Evolutionary conservation across 805 yeast genomes (phyloP).

Genomic region (Wickerhamomyces chaumierensis): DNA sequence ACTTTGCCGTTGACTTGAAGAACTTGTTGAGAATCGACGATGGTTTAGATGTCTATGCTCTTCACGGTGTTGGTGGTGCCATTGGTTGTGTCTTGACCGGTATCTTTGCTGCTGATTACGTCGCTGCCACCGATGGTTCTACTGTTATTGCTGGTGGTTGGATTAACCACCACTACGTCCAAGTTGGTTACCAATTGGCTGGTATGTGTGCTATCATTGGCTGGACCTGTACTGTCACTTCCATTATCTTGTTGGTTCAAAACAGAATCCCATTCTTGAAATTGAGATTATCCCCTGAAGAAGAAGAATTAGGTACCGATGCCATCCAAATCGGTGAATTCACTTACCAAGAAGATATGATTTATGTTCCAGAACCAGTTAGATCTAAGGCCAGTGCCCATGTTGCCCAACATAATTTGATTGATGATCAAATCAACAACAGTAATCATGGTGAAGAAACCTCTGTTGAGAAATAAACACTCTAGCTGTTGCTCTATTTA

Average conservation of each 20-base stretch:
- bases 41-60: slow-evolving; percentile 88
- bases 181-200: slow-evolving; percentile 83
- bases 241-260: slow-evolving; percentile 52
- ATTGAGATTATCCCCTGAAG: slow-evolving; percentile 75
- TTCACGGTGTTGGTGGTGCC: slow-evolving; percentile 92
- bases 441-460: slow-evolving; percentile 16
- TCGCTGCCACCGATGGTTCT: slow-evolving; percentile 71
- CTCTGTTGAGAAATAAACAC: slow-evolving; percentile 8
- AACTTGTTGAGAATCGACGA: slow-evolving; percentile 69
- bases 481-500: no score
- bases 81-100: slow-evolving; percentile 81
- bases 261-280: slow-evolving; percentile 73
- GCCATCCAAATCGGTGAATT: slow-evolving; percentile 85
- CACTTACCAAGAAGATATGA: slow-evolving; percentile 55
- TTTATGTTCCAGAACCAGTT: slow-evolving; percentile 68
- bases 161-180: slow-evolving; percentile 73
- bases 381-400: slow-evolving; percentile 33
- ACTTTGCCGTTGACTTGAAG: slow-evolving; percentile 78
- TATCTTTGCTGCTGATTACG: slow-evolving; percentile 83
- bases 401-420: slow-evolving; percentile 17
- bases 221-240: slow-evolving; percentile 70
- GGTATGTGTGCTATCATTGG: slow-evolving; percentile 58
- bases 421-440: slow-evolving; percentile 23
- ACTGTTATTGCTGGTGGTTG: slow-evolving; percentile 72
- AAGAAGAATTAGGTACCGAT: slow-evolving; percentile 84